Conservation (phyloP, 163 green algal genomes). For the Volvox carteri region DNA sequence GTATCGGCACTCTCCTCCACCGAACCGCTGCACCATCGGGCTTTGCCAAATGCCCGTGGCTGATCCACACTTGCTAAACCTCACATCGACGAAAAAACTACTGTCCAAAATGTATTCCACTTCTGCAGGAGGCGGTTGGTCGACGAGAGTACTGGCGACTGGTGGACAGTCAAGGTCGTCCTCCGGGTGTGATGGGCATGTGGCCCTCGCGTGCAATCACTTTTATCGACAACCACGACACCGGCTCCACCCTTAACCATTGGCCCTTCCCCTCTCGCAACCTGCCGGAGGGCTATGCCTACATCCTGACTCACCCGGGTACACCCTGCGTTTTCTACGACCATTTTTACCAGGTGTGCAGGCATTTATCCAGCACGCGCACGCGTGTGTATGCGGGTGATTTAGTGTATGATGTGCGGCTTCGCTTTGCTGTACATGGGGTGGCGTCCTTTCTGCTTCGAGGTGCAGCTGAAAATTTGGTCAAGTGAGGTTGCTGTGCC, state of each 20-base stretch:
- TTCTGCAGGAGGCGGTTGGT: constrained; percentile 87
- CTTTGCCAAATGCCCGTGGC: too few relatives aligned
- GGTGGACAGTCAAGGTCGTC: constrained; percentile 87
- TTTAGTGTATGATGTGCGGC: neutral
- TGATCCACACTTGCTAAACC: too few relatives aligned
- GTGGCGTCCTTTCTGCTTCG: too few relatives aligned
- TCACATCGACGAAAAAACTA: too few relatives aligned
- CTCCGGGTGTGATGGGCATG: constrained; percentile 89
- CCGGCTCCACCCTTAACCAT: constrained; percentile 91
- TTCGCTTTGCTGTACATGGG: too few relatives aligned
- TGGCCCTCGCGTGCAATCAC: constrained; percentile 93
- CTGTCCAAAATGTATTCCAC: neutral
- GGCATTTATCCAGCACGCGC: neutral
- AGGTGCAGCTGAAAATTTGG: too few relatives aligned
- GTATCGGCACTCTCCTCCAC: too few relatives aligned
- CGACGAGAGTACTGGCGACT: constrained; percentile 95
- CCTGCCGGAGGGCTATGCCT: constrained; percentile 90
- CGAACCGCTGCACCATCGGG: too few relatives aligned
- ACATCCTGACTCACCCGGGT: constrained; percentile 94
- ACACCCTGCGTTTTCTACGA: constrained; percentile 92
- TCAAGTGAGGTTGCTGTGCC: too few relatives aligned
- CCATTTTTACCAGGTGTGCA: constrained; percentile 45
- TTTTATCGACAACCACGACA: constrained; percentile 96
- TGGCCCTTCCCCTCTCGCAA: constrained; percentile 93
- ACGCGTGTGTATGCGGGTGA: neutral